These are phyloP conservation scores for Podaxis mareebaensis DNA, from an alignment of 768 basidiomycete genomes.

Conservation along the genomic window DNA sequence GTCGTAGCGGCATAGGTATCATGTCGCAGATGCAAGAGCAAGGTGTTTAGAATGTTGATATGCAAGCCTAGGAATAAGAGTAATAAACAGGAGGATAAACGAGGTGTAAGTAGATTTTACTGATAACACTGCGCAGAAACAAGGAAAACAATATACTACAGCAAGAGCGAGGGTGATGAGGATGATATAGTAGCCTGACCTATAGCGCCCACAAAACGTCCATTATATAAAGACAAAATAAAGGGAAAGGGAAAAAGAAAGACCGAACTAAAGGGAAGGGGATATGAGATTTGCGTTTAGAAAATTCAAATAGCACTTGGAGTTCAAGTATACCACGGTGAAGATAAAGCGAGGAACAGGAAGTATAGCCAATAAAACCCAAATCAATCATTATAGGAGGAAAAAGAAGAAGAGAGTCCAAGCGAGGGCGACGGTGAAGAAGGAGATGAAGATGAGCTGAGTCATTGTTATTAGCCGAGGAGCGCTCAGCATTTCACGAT, in stretches of 20 bases:
- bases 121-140: neutral
- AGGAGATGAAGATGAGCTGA: slow-evolving; percentile 8
- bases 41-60: neutral
- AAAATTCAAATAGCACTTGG: neutral
- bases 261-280: neutral
- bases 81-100: neutral
- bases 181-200: neutral
- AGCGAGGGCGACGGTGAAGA: neutral
- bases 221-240: neutral
- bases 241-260: neutral
- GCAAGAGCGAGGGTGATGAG: no score
- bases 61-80: neutral
- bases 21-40: neutral
- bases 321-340: neutral
- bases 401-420: slow-evolving; percentile 5
- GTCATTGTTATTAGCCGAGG: slow-evolving; percentile 7
- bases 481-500: neutral
- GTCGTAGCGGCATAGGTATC: no score
- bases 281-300: no score
- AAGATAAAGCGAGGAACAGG: neutral
- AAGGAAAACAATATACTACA: neutral
- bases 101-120: neutral
- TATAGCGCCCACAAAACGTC: neutral
- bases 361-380: neutral
- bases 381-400: neutral